Base-by-base conservation (phyloP, 2,329 filamentous ascomycete genomes). In the Fusarium avenaceum region DNA sequence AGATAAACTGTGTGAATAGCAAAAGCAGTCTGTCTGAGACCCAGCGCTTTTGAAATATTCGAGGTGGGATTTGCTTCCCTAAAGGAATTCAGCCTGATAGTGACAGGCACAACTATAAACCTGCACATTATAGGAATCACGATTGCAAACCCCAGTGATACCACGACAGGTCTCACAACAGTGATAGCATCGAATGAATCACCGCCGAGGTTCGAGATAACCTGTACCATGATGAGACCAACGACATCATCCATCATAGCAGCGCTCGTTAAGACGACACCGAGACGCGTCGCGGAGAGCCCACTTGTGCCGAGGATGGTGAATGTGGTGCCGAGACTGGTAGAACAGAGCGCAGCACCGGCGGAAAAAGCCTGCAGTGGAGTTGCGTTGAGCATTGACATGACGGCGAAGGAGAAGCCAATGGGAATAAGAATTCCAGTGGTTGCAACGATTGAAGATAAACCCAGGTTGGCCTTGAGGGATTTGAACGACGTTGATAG, bases 171-270 rank as follows among this genome's bases (percentile, higher is more conserved):
- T 19, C 85, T 75, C 13, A 87, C 54, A 5, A 86, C 73, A 0
- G 79, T 79, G 3, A 75, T 53, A 1, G 81, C 78, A 75, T 70
- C 5, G 38, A 72, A 30, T 5, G 61, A 63, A 53, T 44, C 64
- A 69, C 45, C 75, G 54, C 77, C 90, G 0, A 95, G 80, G 46
- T 89, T 89, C 0, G 90, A 86, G 22, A 96, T 90, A 45, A 95
- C 85, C 68, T 92, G 87, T 0, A 93, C 90, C 87, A 95, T 91
- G 9, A 94, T 87, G 11, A 95, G 80, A 0, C 91, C 92, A 2
- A 92, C 85, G 0, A 95, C 89, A 78, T 96, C 92, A 74, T 96
- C 92, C 79, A 96, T 87, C 87, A 96, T 92, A 0, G 92, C 92
- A 1, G 91, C 92, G 60, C 87, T 89, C 4, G 87, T 87, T 1